Evolutionary conservation across 495 filamentous ascomycete species (phyloP).

Genomic region (Hyaloscypha hepaticicola): DNA sequence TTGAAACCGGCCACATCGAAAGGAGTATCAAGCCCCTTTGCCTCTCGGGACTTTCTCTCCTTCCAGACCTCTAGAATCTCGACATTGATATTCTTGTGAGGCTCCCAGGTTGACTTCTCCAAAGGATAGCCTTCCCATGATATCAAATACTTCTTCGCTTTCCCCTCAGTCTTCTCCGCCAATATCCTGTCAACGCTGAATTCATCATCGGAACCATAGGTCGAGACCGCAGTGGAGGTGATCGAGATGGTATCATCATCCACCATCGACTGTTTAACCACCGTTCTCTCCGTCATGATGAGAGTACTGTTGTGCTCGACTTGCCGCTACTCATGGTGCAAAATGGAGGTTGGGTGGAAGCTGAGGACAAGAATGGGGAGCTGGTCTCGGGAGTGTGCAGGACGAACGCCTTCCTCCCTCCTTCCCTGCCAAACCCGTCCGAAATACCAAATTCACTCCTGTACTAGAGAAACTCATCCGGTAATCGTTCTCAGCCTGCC

Average conservation of each 20-base stretch:
- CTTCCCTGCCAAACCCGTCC: background rate
- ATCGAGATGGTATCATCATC: slow-evolving; percentile 59
- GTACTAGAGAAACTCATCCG: background rate
- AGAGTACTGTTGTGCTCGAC: background rate
- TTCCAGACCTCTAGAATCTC: slow-evolving; percentile 53
- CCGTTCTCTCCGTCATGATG: slow-evolving; percentile 7
- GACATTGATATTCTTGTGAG: slow-evolving; percentile 48
- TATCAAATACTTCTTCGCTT: slow-evolving; percentile 54
- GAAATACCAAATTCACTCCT: background rate
- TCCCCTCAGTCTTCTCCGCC: slow-evolving; percentile 48
- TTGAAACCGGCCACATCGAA: slow-evolving; percentile 54
- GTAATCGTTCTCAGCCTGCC: background rate
- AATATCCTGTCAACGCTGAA: slow-evolving; percentile 50
- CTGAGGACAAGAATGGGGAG: background rate
- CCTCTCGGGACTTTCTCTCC: slow-evolving; percentile 46
- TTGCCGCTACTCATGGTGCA: background rate
- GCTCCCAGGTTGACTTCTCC: slow-evolving; percentile 64
- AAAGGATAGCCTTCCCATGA: slow-evolving; percentile 65
- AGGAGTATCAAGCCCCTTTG: slow-evolving; percentile 36
- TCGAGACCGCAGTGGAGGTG: slow-evolving; percentile 54
- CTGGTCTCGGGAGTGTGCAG: background rate
- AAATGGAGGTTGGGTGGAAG: background rate
- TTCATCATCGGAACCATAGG: slow-evolving; percentile 33
- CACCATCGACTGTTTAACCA: slow-evolving; percentile 1
- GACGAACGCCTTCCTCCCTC: background rate